Evolutionary conservation across 2,329 filamentous ascomycete species (phyloP).

Genomic region (Dactylonectria estremocensis): DNA sequence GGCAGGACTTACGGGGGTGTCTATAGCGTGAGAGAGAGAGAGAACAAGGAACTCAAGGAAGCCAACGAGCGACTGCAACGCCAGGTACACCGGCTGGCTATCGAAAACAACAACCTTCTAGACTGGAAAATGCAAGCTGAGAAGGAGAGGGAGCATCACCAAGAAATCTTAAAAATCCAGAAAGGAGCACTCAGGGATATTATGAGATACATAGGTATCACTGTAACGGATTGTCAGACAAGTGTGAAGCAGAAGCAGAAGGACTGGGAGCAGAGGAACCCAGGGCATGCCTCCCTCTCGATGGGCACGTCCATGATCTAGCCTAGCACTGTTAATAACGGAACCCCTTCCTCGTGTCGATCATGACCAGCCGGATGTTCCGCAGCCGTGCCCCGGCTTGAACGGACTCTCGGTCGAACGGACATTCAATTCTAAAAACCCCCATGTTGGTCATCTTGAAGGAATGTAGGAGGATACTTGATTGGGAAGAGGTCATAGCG

Average conservation of each 20-base stretch:
- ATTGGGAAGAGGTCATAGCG: too few species aligned
- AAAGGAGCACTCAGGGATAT: slow-evolving; percentile 2
- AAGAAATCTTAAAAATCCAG: background rate
- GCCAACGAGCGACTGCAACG: background rate
- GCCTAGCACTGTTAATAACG: too few species aligned
- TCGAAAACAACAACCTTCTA: background rate
- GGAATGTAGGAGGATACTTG: too few species aligned
- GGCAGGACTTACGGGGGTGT: background rate
- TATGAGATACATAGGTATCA: background rate
- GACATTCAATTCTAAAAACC: too few species aligned
- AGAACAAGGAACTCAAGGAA: background rate
- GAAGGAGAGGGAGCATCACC: background rate
- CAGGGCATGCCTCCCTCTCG: background rate
- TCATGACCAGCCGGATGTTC: too few species aligned
- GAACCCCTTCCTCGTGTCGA: too few species aligned
- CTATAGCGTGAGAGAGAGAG: background rate
- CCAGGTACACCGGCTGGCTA: background rate
- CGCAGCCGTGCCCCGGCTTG: too few species aligned
- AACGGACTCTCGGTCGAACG: too few species aligned
- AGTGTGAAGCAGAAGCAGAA: background rate
- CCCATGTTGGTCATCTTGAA: too few species aligned
- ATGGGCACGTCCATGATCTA: background rate
- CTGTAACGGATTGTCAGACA: background rate
- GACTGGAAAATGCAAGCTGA: slow-evolving; percentile 1
- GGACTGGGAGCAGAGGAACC: background rate